Conservation (phyloP, 1,284 basidiomycete genomes). For the Trichosporon sp. region DNA sequence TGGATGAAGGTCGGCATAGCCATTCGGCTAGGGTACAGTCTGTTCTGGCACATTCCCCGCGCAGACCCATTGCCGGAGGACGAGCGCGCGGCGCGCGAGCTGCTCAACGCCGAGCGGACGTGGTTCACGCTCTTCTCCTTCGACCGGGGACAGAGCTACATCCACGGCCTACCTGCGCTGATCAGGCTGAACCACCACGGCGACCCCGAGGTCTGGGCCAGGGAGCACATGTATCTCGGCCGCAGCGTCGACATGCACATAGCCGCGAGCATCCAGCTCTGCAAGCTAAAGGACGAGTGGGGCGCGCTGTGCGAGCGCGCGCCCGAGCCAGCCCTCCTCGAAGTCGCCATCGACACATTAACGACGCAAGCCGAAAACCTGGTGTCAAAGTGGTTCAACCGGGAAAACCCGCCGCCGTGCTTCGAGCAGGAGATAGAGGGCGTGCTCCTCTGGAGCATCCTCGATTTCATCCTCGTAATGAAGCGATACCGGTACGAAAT, state of each 20-base stretch:
- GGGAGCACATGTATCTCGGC: slow-evolving; percentile 30
- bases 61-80: slow-evolving; percentile 26
- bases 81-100: slow-evolving; percentile 26
- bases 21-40: slow-evolving; percentile 30
- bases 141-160: slow-evolving; percentile 29
- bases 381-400: slow-evolving; percentile 28
- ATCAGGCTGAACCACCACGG: slow-evolving; percentile 28
- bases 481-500: slow-evolving; percentile 28
- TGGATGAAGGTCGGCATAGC: slow-evolving; percentile 35
- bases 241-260: slow-evolving; percentile 34
- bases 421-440: slow-evolving; percentile 32
- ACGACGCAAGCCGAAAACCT: slow-evolving; percentile 24
- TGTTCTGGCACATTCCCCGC: slow-evolving; percentile 30
- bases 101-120: slow-evolving; percentile 35
- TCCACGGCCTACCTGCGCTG: slow-evolving; percentile 27
- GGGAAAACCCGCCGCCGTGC: slow-evolving; percentile 22
- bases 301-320: slow-evolving; percentile 24
- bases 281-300: slow-evolving; percentile 38
- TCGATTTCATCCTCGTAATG: slow-evolving; percentile 33
- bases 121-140: slow-evolving; percentile 38
- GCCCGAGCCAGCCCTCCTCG: slow-evolving; percentile 24
- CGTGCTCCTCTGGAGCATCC: slow-evolving; percentile 31
- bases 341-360: slow-evolving; percentile 29
- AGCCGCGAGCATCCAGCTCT: slow-evolving; percentile 33
- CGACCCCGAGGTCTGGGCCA: slow-evolving; percentile 33